Evolutionary conservation across 1,284 basidiomycete genomes (phyloP), one percentile per base, ranked within the genome.

Genomic region (Trichosporon faecale): DNA sequence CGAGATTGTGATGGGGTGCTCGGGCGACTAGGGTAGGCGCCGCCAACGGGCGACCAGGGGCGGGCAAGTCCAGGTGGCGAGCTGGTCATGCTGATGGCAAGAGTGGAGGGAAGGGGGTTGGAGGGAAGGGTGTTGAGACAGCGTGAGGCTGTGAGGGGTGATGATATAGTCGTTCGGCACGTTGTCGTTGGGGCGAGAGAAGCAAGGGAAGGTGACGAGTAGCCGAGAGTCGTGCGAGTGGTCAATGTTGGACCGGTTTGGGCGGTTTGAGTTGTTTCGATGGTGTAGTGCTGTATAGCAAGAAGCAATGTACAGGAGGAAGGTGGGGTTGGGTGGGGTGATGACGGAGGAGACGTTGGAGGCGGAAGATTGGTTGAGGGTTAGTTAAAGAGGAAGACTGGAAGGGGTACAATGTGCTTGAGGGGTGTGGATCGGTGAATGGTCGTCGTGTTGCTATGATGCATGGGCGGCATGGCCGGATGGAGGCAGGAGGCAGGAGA

Each of bases 211-310:
- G 27, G n/a, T 31, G 57, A n/a, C 57, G 29, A 61, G 57, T 61
- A 61, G 57, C 57, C 27, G 57, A 61, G 16, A 61, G 57, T 29
- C 29, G 57, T n/a, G 27, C 49, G 49, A 52, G 49, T 52, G 21
- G 49, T 46, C 44, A 46, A 21, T n/a, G 44, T 52, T 52, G 49
- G 23, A 21, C 49, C 21, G 49, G 49, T 52, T 11, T 18, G 16
- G 57, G 1, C 18, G 29, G 7, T 14, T 57, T 31, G 57, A 61
- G 14, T 31, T 31, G 16, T 61, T 31, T 29, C 57, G 27, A 4
- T 21, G 29, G 57, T 52, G 23, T 25, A 25, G 49, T 23, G 49
- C 23, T 8, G 57, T 61, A 31, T 31, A 33, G 8, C 57, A 18
- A 61, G 57, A 61, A 31, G 57, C 57, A 33, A 31, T 21, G 29